Evolutionary conservation across 345 rosid species (phyloP), one percentile per base, ranked within the genome.

Genomic region (Hibiscus mutabilis): DNA sequence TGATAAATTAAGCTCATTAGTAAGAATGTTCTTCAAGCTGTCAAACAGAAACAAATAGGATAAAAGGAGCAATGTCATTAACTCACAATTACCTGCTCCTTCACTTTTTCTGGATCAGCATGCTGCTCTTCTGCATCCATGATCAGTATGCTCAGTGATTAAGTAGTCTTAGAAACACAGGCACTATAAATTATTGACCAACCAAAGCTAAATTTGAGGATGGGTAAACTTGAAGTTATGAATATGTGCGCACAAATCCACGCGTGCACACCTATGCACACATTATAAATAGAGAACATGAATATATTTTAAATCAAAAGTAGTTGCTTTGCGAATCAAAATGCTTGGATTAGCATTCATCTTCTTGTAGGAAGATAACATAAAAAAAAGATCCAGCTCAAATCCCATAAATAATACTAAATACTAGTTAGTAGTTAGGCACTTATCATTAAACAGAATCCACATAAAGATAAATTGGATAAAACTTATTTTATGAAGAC

Each of bases 111-210:
- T 66, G 89, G 69, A 77, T 71, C 87, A 76, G 80, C 83, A 77
- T 87, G 82, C 77, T 85, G 85, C 80, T 91, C 97, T 87, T 89
- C 97, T 85, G 92, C 91, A 82, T 81, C 82, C 86, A 91, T 84
- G 75, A 87, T 77, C 84, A 68, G 71, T 78, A 85, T 69, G 84
- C 82, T 84, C 82, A 85, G 81, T 84, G 82, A 88, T 81, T 82
- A 73, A 81, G 82, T 80, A 84, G 79, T 79, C 79, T 78, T 76
- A 76, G 76, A 79, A 85, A 78, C 85, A 84, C 78, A 83, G 75
- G 82, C 79, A 82, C 75, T 77, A 84, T 79, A 78, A 80, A 80
- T 35, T 75, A 81, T 79, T 75, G 84, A 79, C 81, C 77, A 80
- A 83, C 81, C 73, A 79, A 85, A 79, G 79, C 82, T 55, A 84